Percentiles rank a stretch among this genome's conserved stretches.
phyloP scores from a whole-genome alignment of 805 yeast species.

The Cyberlindnera meyerae region DNA sequence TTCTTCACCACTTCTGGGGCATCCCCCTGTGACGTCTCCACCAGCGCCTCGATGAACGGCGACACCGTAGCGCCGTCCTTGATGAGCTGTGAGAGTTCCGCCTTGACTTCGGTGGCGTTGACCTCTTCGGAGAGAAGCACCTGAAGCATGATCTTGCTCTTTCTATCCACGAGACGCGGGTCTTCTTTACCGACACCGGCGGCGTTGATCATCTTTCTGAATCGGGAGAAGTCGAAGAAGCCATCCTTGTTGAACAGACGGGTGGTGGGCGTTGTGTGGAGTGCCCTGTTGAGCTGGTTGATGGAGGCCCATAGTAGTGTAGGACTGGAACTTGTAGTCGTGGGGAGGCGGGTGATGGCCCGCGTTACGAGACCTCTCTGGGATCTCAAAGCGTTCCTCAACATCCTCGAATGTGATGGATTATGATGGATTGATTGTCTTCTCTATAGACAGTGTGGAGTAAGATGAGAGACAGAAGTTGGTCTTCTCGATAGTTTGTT shows the following conservation, averaged over 20 bases:
- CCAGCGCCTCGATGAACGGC: slow-evolving; percentile 14
- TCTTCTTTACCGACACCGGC: slow-evolving; percentile 14
- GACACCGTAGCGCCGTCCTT: slow-evolving; percentile 15
- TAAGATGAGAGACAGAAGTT: no score
- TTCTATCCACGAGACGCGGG: slow-evolving; percentile 7
- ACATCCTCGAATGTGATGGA: no score
- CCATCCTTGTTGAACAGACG: slow-evolving; percentile 17
- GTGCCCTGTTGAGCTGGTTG: neutral
- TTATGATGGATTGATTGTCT: no score
- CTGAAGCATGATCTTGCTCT: slow-evolving; percentile 15
- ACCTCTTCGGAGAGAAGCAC: slow-evolving; percentile 12
- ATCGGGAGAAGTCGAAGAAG: slow-evolving; percentile 16
- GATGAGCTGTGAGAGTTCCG: slow-evolving; percentile 11
- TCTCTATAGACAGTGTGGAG: no score
- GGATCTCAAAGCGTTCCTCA: no score
- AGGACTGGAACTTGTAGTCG: no score
- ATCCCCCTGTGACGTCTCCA: slow-evolving; percentile 9
- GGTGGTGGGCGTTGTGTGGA: slow-evolving; percentile 6
- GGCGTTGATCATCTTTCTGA: slow-evolving; percentile 14
- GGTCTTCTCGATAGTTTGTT: no score
- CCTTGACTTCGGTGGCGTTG: slow-evolving; percentile 9
- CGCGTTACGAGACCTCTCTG: no score
- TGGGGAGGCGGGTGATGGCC: no score
- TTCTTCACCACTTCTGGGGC: slow-evolving; percentile 7
- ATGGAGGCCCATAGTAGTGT: neutral